Evolutionary conservation across 148 eudicot species (phyloP), one percentile per base, ranked within the genome.

Genomic region (Polygonum aviculare): DNA sequence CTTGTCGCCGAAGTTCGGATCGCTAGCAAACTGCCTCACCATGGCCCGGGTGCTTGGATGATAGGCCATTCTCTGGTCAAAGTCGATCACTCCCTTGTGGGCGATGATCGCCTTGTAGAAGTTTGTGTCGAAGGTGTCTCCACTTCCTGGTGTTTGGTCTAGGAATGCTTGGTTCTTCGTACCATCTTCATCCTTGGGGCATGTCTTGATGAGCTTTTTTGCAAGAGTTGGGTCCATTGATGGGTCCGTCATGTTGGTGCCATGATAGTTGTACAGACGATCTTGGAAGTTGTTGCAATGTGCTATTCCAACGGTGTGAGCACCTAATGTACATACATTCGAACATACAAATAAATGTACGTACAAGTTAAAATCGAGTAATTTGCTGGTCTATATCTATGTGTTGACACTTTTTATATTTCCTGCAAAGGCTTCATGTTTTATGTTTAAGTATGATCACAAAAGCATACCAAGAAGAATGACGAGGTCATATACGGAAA

Each of bases 301-400:
- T 44, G 94, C 78, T 0, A 85, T 70, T 57, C 94, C 94, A 9
- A 87, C 90, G 0, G 94, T 86, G 78, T 73, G 86, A 47, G 81
- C 86, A 36, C 85, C 85, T 78, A 62, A 62, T 21, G 21, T 51
- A 59, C 19, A 52, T 52, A 52, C 7, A 16, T 16, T 2, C 5
- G 7, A n/a, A 51, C 55, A 51, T 26, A 26, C 31, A 26, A 26
- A 26, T 26, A 26, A 26, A 26, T 26, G 31, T 26, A 26, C 31
- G 31, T 26, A 26, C 31, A 26, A 0, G 31, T 26, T 26, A 26
- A 0, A 26, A 26, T 26, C 31, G 31, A 1, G 31, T 26, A 0
- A 26, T 26, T 39, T 39, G 41, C 3, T 1, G 41, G 41, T 4
- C 41, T 39, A 39, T 39, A 39, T 39, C 4, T 3, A 7, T 39